These are phyloP conservation scores for Botrytis sinoallii DNA, from an alignment of 2,329 filamentous ascomycete genomes.

Conservation along the genomic window DNA sequence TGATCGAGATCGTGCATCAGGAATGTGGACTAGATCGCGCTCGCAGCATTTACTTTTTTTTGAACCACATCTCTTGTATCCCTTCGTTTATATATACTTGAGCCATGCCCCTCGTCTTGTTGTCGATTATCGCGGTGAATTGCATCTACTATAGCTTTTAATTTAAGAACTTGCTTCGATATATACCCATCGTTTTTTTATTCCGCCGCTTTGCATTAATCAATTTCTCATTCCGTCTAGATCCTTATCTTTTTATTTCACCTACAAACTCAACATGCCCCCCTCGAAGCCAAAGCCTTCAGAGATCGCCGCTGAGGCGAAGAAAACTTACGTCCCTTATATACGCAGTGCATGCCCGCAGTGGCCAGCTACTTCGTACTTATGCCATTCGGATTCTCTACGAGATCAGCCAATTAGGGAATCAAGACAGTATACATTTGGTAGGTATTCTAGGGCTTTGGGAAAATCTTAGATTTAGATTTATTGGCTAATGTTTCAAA, in stretches of 20 bases:
- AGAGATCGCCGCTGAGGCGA: constrained; percentile 71
- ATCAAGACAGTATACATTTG: constrained; percentile 42
- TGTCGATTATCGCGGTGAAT: neutral
- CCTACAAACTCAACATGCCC: constrained; percentile 46
- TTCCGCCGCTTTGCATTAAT: neutral
- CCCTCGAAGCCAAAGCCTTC: constrained; percentile 60
- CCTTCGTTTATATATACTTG: constrained; percentile 11
- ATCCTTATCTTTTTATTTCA: neutral
- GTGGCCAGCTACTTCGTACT: constrained; percentile 58
- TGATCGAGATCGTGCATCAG: constrained; percentile 15
- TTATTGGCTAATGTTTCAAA: constrained; percentile 10
- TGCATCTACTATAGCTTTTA: neutral
- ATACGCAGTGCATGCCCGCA: constrained; percentile 55
- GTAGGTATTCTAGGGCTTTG: constrained; percentile 36
- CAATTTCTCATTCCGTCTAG: neutral
- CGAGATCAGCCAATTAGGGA: constrained; percentile 34
- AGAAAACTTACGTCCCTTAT: constrained; percentile 64
- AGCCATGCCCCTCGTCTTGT: neutral
- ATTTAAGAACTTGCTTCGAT: neutral
- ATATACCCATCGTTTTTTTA: neutral
- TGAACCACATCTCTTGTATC: neutral
- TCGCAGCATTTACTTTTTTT: constrained; percentile 8
- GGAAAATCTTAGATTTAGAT: neutral
- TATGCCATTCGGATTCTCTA: constrained; percentile 46
- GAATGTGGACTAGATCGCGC: constrained; percentile 11